Conservation (phyloP, 1,139 yeast species). For the Hemisphaericaspora lyxosophila region DNA sequence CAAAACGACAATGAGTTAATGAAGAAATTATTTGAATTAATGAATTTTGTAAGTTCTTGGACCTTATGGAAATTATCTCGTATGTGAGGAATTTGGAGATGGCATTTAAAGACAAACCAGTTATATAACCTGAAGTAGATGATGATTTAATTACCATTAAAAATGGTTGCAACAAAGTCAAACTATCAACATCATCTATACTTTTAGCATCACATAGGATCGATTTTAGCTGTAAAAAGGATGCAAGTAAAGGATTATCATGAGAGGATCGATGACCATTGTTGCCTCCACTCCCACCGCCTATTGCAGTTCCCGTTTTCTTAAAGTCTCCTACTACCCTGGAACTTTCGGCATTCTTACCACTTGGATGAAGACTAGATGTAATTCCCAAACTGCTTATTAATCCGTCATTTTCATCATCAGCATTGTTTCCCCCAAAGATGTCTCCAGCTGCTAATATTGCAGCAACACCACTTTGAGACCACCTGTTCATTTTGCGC, state of each 20-base stretch:
- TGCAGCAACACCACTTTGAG: conserved; percentile 87
- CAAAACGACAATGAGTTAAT: conserved; percentile 91
- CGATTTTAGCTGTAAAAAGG: conserved; percentile 75
- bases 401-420: conserved; percentile 30
- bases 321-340: not conserved
- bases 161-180: conserved; percentile 82
- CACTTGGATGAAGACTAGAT: conserved; percentile 15
- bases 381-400: conserved; percentile 27
- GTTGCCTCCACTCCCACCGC: conserved; percentile 9
- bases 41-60: conserved; percentile 49
- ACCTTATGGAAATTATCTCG: conserved; percentile 47
- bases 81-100: conserved; percentile 70
- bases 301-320: not conserved
- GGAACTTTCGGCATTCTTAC: not conserved
- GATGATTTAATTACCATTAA: conserved; percentile 83
- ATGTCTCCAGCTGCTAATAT: conserved; percentile 63
- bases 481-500: conserved; percentile 82
- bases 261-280: conserved; percentile 8
- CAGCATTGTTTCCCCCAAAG: conserved; percentile 25
- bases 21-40: conserved; percentile 69
- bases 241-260: conserved; percentile 70
- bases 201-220: conserved; percentile 60
- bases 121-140: conserved; percentile 81
- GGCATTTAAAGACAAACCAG: conserved; percentile 77
- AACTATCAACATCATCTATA: conserved; percentile 61